phyloP scores from a whole-genome alignment of 164 flowering plant genomes.

The Annona cherimola region DNA sequence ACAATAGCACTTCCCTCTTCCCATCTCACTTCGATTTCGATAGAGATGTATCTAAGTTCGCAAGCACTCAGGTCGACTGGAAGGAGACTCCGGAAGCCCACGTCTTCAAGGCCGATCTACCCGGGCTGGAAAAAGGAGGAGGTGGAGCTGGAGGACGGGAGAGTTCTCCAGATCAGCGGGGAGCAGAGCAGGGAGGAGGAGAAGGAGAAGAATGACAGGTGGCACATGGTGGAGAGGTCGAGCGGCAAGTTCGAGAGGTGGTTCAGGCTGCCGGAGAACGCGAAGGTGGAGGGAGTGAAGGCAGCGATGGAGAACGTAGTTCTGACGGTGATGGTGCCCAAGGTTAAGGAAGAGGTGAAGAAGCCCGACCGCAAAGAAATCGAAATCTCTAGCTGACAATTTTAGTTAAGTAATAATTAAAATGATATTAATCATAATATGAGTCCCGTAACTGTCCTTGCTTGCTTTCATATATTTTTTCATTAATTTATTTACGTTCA shows the following conservation, averaged over 20 bases:
- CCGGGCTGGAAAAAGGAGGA: conserved; percentile 37
- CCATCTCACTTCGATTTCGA: not conserved
- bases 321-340: conserved; percentile 35
- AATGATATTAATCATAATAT: too few relatives aligned
- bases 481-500: too few relatives aligned
- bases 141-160: conserved; percentile 40
- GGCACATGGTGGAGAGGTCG: conserved; percentile 32
- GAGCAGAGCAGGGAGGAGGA: conserved; percentile 23
- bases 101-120: conserved; percentile 36
- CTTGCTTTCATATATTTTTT: too few relatives aligned
- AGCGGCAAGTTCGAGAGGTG: conserved; percentile 30
- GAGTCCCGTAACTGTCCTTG: too few relatives aligned
- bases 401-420: too few relatives aligned
- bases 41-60: conserved; percentile 20
- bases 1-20: not conserved
- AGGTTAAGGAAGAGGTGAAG: conserved; percentile 19
- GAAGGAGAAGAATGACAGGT: conserved; percentile 23
- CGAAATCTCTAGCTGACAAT: conserved; percentile 26
- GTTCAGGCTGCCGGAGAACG: conserved; percentile 38
- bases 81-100: conserved; percentile 38
- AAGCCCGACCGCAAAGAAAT: conserved; percentile 21
- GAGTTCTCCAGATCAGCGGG: conserved; percentile 32
- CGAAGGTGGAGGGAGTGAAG: conserved; percentile 27
- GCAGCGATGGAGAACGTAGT: conserved; percentile 34
- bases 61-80: conserved; percentile 28